Base-by-base conservation (phyloP, 192 early-diverging fungal species). In the Mortierella hygrophila region DNA sequence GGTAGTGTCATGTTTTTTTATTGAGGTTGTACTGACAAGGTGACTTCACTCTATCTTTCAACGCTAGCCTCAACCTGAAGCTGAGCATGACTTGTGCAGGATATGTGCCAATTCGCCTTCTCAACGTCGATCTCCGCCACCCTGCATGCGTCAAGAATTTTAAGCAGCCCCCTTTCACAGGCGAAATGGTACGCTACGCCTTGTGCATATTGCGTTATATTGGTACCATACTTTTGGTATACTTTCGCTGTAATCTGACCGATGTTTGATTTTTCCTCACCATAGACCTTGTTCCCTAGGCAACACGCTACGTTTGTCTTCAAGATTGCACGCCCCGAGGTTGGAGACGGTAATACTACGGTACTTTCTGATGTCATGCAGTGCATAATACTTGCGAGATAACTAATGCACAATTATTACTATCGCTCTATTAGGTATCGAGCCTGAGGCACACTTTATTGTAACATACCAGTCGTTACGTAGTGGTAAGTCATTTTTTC, bases 291-390 rank as follows among this genome's bases (percentile, higher is more conserved):
- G 11, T 93, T 93, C 65, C 91, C 90, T 35, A 88, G 86, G 40
- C 92, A 93, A 68, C 77, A 88, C 13, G 90, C 91, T 10, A 90
- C 88, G 7, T 93, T 92, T 83, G 88, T 93, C 13, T 93, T 92
- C 69, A 93, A 90, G 75, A 79, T 93, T 42, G 82, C 89, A 40
- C 83, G 88, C 42, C 74, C 81, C 49, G 52, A 60, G 18, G 74
- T 77, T 55, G 70, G n/a, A 9, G 70, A 90, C 75, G 89, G 91
- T 90, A 86, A 70, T 13, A 44, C 23, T 3, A 47, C 37, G 15
- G 37, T 35, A 32, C n/a, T 21, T 23, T 4, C 2, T 70, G 26
- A 38, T 5, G 37, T 9, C n/a, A 11, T 38, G 40, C 8, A 3
- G 60, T 4, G 26, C 32, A 32, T 15, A 32, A 29, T 29, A 2